phyloP scores from a whole-genome alignment of 768 basidiomycete genomes.

The Leccinellum rugosiceps region DNA sequence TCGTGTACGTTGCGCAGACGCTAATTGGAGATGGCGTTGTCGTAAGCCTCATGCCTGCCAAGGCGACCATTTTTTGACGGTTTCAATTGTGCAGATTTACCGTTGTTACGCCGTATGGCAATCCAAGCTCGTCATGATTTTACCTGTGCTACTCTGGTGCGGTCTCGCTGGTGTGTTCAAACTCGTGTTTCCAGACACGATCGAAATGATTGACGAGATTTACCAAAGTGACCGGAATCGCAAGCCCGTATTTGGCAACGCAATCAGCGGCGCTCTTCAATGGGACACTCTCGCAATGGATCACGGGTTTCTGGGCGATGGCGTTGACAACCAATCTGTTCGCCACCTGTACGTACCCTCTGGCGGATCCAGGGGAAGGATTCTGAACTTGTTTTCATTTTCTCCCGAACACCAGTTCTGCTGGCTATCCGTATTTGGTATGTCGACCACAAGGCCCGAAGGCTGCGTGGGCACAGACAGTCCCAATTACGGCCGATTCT shows the following conservation, averaged over 20 bases:
- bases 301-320: not conserved
- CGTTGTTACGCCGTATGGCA: not conserved
- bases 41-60: not conserved
- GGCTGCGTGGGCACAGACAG: not conserved
- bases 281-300: not conserved
- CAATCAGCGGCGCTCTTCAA: not conserved
- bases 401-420: not conserved
- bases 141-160: not conserved
- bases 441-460: not conserved
- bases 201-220: not conserved
- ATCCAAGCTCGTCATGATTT: not conserved
- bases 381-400: not conserved
- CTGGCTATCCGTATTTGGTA: not conserved
- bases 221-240: conserved; percentile 13
- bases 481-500: conserved; percentile 3
- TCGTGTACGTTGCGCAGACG: not conserved
- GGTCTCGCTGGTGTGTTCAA: not conserved
- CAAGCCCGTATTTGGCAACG: conserved; percentile 13
- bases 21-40: not conserved
- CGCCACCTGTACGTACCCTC: not conserved
- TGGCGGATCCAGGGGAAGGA: not conserved
- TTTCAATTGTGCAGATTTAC: not conserved
- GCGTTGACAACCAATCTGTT: conserved; percentile 2
- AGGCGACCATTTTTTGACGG: not conserved
- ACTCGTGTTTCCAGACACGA: not conserved